Evolutionary conservation across 805 yeast species (phyloP), one percentile per base, ranked within the genome.

Genomic region (Ogataea salicorniae): DNA sequence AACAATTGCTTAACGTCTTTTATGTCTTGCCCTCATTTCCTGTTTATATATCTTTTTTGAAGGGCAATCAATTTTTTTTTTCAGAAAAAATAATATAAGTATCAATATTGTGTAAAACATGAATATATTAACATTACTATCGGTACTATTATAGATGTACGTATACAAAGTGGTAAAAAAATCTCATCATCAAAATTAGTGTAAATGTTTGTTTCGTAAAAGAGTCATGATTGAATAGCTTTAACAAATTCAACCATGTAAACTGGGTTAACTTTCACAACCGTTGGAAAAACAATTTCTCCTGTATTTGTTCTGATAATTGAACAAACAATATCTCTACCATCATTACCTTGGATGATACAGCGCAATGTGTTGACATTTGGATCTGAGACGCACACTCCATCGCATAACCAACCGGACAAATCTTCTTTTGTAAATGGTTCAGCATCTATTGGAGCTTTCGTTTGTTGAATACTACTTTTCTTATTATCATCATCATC

Each of bases 201-300:
- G 31, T 8, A 26, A 26, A 26, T 26, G 31, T 9, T 26, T 9
- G 5, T 11, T 26, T 26, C 31, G 31, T 26, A 26, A 26, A 26
- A 40, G 2, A 5, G 13, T 35, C 18, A 34, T 20, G 34, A 39
- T 22, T 44, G 46, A 6, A 44, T n/a, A 13, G 35, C n/a, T 35
- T 39, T 44, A 6, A 34, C 43, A 44, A 34, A 44, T 35, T 44
- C 43, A 39, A 44, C 36, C 14, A 44, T 8, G n/a, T 33, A 26
- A 23, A 22, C n/a, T 2, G 46, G 46, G 20, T 39, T 44, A 29
- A 44, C 46, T 17, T 39, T 34, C 2, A 44, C 40, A n/a, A 42
- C 39, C 13, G 26, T 44, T 14, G 43, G 39, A 6, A 23, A 22
- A 7, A 22, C 3, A 26, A 3, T 7, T 14, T 22, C 18, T 4